Base-by-base conservation (phyloP, 2,329 filamentous ascomycete genomes). In the Phialophora tarda region DNA sequence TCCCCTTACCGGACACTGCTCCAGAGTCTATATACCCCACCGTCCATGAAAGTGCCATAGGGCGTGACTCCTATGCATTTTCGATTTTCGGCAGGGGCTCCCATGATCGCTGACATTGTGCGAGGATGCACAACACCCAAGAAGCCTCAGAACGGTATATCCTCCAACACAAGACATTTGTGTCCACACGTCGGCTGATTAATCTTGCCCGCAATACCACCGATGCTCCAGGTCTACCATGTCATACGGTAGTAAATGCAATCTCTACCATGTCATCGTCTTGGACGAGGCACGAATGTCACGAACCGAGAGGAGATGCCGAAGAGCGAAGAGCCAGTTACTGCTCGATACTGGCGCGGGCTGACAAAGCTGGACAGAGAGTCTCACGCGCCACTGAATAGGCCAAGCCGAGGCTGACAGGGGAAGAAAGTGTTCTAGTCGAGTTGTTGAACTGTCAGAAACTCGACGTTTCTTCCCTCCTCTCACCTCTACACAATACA, bases 351-450 rank as follows among this genome's bases (percentile, higher is more conserved):
- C 14, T 44, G 14, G 17, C 2, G 17, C 17, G 6, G 14, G 38
- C 47, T 50, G 51, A 62, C 58, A 26, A 65, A 60, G 57, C 23
- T 41, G 47, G 17, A 11, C 51, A n/a, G n/a, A 30, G 17, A 56
- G 14, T n/a, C 34, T 32, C 6, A 56, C 6, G 24, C 53, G 64
- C 64, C 64, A 66, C 64, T 48, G 48, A 62, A 66, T 66, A 63
- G 64, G 64, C 64, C 64, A 66, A 66, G 64, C 30, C 34, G 23
- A 12, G 28, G 32, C 14, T 34, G 67, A 60, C 38, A 44, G 6
- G 14, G 17, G 38, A 41, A 41, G 38, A 41, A 8, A 12, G 30
- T n/a, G 38, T 7, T n/a, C 17, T 17, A 41, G 14, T 5, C 34
- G 12, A 14, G 34, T 12, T 38, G n/a, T 3, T 34, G 10, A 12